Percentiles rank a stretch among this genome's conserved stretches.
Conservation (phyloP, 2,329 filamentous ascomycete genomes). For the Botrytis medusae region DNA sequence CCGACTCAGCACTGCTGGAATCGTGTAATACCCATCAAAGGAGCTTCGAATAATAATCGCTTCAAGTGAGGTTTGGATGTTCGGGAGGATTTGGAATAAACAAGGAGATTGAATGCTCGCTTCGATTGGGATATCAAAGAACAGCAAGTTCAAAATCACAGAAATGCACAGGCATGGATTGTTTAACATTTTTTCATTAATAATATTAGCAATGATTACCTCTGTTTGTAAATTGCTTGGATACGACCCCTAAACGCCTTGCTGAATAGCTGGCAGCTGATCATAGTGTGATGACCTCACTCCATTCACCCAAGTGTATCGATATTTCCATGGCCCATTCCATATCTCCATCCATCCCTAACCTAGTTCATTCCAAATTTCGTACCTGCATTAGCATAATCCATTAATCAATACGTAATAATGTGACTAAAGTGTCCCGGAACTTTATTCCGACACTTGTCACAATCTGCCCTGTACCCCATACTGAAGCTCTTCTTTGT, state of each 20-base stretch:
- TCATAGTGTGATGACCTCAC: neutral
- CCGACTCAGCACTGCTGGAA: neutral
- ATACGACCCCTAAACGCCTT: neutral
- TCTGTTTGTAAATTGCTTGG: neutral
- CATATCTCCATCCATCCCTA: neutral
- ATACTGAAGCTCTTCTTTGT: conserved; percentile 74
- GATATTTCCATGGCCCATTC: neutral
- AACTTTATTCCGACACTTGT: conserved; percentile 72
- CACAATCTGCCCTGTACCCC: conserved; percentile 75
- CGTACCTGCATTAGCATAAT: conserved; percentile 10
- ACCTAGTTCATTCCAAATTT: neutral
- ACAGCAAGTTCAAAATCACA: neutral
- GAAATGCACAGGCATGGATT: neutral
- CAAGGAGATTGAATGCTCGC: neutral
- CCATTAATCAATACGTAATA: conserved; percentile 46
- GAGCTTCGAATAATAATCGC: neutral
- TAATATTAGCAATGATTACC: conserved; percentile 8
- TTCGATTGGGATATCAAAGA: neutral
- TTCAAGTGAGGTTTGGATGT: neutral
- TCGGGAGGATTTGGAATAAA: neutral
- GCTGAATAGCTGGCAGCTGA: neutral
- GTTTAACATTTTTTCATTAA: conserved; percentile 1
- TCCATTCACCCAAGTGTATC: neutral
- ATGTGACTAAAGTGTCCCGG: conserved; percentile 82
- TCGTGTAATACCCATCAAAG: neutral